These are phyloP conservation scores for Claviceps humidiphila DNA, from an alignment of 2,329 filamentous ascomycete species.

Conservation along the genomic window DNA sequence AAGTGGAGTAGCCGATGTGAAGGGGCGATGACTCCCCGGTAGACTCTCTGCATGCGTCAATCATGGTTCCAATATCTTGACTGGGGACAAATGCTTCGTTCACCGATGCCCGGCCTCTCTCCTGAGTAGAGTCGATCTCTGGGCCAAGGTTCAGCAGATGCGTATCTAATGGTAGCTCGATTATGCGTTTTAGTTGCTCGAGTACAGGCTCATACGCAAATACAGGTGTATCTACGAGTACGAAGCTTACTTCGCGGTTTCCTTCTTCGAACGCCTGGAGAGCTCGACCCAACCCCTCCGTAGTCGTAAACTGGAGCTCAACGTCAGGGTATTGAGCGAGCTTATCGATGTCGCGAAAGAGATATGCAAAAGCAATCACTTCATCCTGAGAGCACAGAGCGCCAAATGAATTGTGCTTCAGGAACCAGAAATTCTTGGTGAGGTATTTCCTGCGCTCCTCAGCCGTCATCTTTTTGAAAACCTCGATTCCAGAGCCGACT, in stretches of 20 bases:
- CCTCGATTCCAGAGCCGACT: neutral
- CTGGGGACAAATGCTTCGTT: neutral
- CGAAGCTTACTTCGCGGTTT: slow-evolving; percentile 26
- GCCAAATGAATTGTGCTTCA: slow-evolving; percentile 50
- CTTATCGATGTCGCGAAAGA: slow-evolving; percentile 37
- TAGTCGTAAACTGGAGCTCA: slow-evolving; percentile 36
- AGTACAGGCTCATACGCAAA: slow-evolving; percentile 60
- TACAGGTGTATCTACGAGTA: slow-evolving; percentile 49
- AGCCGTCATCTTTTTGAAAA: too few relatives aligned
- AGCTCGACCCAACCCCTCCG: slow-evolving; percentile 29
- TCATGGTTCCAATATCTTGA: neutral
- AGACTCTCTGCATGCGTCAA: neutral
- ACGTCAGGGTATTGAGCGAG: slow-evolving; percentile 33
- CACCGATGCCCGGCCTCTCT: neutral
- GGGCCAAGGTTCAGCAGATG: slow-evolving; percentile 28
- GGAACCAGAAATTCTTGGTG: slow-evolving; percentile 33
- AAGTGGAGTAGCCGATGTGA: neutral
- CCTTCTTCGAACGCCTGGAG: slow-evolving; percentile 26
- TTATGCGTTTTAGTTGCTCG: slow-evolving; percentile 40
- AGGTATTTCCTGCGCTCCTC: slow-evolving; percentile 31
- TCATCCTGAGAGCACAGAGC: slow-evolving; percentile 39
- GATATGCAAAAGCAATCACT: slow-evolving; percentile 45
- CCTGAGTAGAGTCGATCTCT: neutral
- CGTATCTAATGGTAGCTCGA: slow-evolving; percentile 40
- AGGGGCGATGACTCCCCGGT: neutral